These are phyloP conservation scores for Fusarium agapanthi DNA, from an alignment of 2,329 filamentous ascomycete species.

Conservation along the genomic window DNA sequence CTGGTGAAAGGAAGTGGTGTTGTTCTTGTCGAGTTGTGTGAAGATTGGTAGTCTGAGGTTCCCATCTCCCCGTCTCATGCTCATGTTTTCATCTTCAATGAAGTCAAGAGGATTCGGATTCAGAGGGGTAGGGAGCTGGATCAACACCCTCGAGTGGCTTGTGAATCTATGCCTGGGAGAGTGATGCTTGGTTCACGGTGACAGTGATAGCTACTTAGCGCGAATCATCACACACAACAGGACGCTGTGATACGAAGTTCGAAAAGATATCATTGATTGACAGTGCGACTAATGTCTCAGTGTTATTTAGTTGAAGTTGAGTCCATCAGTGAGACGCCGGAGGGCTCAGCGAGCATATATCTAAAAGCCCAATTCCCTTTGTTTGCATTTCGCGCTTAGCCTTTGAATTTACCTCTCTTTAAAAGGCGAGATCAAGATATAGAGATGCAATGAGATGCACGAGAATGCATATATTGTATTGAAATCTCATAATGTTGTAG, in stretches of 20 bases:
- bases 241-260: neutral
- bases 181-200: neutral
- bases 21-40: too few species aligned
- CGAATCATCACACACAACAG: too few species aligned
- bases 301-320: too few species aligned
- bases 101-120: accelerated
- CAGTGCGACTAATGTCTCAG: too few species aligned
- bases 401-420: neutral
- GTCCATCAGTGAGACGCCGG: neutral
- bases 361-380: neutral
- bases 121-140: accelerated
- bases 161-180: neutral
- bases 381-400: neutral
- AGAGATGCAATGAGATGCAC: too few species aligned
- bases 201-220: accelerated
- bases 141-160: accelerated
- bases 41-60: too few species aligned
- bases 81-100: neutral
- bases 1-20: too few species aligned
- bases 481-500: too few species aligned
- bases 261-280: neutral
- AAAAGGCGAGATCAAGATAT: neutral
- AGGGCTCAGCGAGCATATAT: neutral
- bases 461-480: too few species aligned
- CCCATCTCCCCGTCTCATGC: accelerated